Base-by-base conservation (phyloP, 768 basidiomycete species). In the Imleria badia region DNA sequence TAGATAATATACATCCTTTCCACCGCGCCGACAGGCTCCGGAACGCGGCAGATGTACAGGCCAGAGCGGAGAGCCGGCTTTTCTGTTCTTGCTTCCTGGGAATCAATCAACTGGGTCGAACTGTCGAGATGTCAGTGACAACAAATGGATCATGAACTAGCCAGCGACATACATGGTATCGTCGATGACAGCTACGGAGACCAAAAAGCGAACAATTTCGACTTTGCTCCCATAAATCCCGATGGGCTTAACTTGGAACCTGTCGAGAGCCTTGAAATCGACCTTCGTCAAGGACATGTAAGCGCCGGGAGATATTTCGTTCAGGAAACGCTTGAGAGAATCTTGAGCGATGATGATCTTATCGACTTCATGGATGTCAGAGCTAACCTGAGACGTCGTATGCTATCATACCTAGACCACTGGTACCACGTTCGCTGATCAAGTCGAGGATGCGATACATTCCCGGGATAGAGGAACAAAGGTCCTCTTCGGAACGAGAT, bases 291-390 rank as follows among this genome's bases (percentile, higher is more conserved):
- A 66, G 3, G 83, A 82, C 10, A 63, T 58, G 61, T 84, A 85
- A 3, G 83, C 76, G 0, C 80, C 76, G 0, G 84, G 81, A 23
- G 64, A 73, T 5, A 83, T 50, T 22, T 66, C 64, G 51, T 84
- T 81, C 57, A 82, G 73, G 46, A 85, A 76, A 2, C 64, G 53
- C 51, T 70, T 73, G 42, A 86, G 70, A 5, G 80, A 78, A 11
- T 77, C 75, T 60, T 84, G 81, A 6, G 73, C 71, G 33, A 86
- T 85, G 61, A 86, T 79, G 44, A 86, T 76, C 64, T 86, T 86
- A 61, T 84, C 83, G 19, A 84, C 84, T 83, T 55, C 17, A 48
- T 3, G 19, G 29, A 26, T 19, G 41, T 60, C 20, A 59, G 59
- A 33, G 14, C 22, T 12, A 44, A 41, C 26, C 22, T 8, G 33